Base-by-base conservation (phyloP, 2,329 filamentous ascomycete species). In the Sphaceloma murrayae region DNA sequence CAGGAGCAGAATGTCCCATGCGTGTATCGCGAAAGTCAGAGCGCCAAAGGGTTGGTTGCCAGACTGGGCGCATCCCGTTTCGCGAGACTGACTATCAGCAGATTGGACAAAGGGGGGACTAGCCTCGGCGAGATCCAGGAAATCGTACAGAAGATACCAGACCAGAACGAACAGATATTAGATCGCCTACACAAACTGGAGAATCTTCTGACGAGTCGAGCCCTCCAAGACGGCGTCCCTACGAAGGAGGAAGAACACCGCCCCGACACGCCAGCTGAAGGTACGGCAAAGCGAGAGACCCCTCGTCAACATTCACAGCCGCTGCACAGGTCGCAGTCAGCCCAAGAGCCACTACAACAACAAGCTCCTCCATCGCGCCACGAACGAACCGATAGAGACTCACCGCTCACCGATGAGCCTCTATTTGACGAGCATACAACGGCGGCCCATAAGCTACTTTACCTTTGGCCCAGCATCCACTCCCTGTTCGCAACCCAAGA, bases 1-100 rank as follows among this genome's bases (percentile, higher is more conserved):
- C 82, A 82, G 55, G 88, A 96, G 53, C 93, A 93, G 59, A 80
- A 75, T 52, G 73, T 86, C 22, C 73, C 79, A 43, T 98, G 85
- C 67, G 80, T 85, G 62, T 96, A 95, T 62, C 80, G 88, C 52
- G 88, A 95, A 57, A 82, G 91, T 4, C 83, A 86, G 16, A 86
- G 86, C 11, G 91, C 93, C 7, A 40, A 58, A 89, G 93, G 24
- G 36, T 40, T 13, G 13, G 13, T 38, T 26, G n/a, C 2, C 13
- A 18, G n/a, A n/a, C 21, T 6, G 7, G 17, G n/a, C 16, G 24
- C 3, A 3, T 13, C 5, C 22, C 17, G 11, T 11, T 19, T 30
- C n/a, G 85, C 94, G 72, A 61, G 82, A 49, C 51, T 40, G 34
- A 24, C 30, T 32, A 14, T 33, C 24, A 7, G n/a, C 24, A 40